phyloP scores from a whole-genome alignment of 2,329 filamentous ascomycete species.

The Drechmeria coniospora region DNA sequence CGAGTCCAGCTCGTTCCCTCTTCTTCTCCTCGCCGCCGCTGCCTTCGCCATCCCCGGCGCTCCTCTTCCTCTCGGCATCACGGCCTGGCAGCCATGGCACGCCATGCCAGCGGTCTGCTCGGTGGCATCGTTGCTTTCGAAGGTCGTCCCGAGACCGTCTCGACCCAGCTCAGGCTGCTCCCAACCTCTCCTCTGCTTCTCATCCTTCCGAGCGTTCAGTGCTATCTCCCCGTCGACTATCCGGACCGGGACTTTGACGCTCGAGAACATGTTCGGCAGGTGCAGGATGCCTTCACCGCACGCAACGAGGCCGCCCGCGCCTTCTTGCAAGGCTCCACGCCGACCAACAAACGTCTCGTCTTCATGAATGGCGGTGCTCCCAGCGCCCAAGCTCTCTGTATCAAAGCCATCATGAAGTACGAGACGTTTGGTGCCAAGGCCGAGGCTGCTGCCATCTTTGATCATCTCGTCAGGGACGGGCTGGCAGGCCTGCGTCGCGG shows the following conservation, averaged over 20 bases:
- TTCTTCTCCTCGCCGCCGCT: too few relatives aligned
- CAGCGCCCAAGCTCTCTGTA: slow-evolving; percentile 37
- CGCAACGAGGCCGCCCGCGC: slow-evolving; percentile 31
- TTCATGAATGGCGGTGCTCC: slow-evolving; percentile 45
- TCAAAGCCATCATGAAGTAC: slow-evolving; percentile 36
- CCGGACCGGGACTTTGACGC: slow-evolving; percentile 14
- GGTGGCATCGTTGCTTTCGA: slow-evolving; percentile 46
- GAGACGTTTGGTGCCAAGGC: slow-evolving; percentile 31
- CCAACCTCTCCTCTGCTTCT: slow-evolving; percentile 43
- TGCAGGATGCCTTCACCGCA: slow-evolving; percentile 33
- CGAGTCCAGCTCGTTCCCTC: neutral
- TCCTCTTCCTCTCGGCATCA: neutral
- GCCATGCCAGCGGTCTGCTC: slow-evolving; percentile 8
- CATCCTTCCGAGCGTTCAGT: slow-evolving; percentile 36
- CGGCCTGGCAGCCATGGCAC: slow-evolving; percentile 9
- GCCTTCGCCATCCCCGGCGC: neutral
- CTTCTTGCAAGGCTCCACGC: slow-evolving; percentile 33
- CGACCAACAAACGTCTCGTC: slow-evolving; percentile 35
- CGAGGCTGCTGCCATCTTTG: slow-evolving; percentile 36
- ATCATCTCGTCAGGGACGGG: slow-evolving; percentile 33
- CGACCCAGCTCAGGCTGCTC: slow-evolving; percentile 44
- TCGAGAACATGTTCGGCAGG: slow-evolving; percentile 25
- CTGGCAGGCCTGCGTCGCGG: slow-evolving; percentile 25
- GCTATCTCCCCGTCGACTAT: slow-evolving; percentile 24
- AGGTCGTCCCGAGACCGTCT: slow-evolving; percentile 36